phyloP scores from a whole-genome alignment of 495 filamentous ascomycete genomes.

The Alectoria sarmentosa region DNA sequence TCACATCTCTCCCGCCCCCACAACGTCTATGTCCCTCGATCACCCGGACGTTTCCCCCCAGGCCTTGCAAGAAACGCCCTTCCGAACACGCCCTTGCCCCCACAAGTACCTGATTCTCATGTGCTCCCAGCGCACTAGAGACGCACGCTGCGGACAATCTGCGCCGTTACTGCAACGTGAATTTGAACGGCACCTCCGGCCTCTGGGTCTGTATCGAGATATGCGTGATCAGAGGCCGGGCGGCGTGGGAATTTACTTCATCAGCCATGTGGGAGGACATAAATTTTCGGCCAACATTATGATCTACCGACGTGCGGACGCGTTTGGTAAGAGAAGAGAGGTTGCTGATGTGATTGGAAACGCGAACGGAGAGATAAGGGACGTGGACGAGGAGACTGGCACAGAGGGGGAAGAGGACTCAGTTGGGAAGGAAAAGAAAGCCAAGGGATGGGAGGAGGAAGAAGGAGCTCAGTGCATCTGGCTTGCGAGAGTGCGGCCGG shows the following conservation, averaged over 20 bases:
- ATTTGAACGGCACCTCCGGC: slow-evolving; percentile 82
- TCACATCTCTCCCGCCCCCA: slow-evolving; percentile 65
- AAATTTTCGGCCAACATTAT: slow-evolving; percentile 92
- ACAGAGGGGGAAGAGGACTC: slow-evolving; percentile 31
- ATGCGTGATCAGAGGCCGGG: slow-evolving; percentile 78
- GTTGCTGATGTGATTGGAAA: slow-evolving; percentile 18
- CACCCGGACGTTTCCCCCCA: slow-evolving; percentile 2
- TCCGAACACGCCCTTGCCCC: slow-evolving; percentile 63
- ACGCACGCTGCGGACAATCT: slow-evolving; percentile 89
- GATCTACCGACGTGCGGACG: slow-evolving; percentile 68
- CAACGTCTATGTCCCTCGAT: slow-evolving; percentile 63
- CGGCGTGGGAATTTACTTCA: slow-evolving; percentile 91
- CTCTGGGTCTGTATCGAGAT: slow-evolving; percentile 78
- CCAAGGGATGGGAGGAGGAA: slow-evolving; percentile 33
- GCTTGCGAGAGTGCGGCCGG: slow-evolving; percentile 80
- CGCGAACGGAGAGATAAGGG: slow-evolving; percentile 15
- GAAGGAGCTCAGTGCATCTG: slow-evolving; percentile 84
- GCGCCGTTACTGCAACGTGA: slow-evolving; percentile 81
- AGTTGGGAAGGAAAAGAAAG: slow-evolving; percentile 29
- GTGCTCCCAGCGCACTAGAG: slow-evolving; percentile 87
- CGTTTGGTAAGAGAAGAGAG: slow-evolving; percentile 40
- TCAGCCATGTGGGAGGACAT: slow-evolving; percentile 92
- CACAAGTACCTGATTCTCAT: slow-evolving; percentile 85
- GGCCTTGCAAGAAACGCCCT: slow-evolving; percentile 37
- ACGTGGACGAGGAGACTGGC: slow-evolving; percentile 27